These are phyloP conservation scores for Trametes villosa DNA, from an alignment of 768 basidiomycete genomes.

Conservation along the genomic window DNA sequence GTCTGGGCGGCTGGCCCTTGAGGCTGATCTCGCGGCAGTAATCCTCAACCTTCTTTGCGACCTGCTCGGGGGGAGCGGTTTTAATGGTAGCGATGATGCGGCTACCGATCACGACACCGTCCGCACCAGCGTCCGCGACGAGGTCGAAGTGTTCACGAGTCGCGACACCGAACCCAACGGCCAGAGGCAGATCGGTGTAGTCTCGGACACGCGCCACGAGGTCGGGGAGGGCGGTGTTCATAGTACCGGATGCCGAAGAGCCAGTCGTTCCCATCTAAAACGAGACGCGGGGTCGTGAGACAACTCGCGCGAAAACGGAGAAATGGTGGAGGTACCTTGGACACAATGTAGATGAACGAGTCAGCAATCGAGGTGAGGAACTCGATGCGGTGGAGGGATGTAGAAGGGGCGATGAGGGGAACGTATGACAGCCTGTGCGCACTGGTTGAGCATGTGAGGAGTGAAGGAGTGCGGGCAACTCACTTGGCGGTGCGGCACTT, in stretches of 20 bases:
- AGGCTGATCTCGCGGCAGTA: conserved; percentile 77
- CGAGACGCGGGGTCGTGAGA: neutral
- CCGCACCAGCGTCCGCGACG: conserved; percentile 87
- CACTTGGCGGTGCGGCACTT: conserved; percentile 84
- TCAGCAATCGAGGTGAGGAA: conserved; percentile 95
- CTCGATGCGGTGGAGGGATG: conserved; percentile 82
- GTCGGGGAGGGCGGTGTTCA: conserved; percentile 80
- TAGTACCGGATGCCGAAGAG: conserved; percentile 70
- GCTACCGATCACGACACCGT: conserved; percentile 94
- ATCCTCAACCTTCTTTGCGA: conserved; percentile 60
- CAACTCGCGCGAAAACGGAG: neutral
- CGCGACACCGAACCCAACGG: conserved; percentile 96
- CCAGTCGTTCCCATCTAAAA: conserved; percentile 97
- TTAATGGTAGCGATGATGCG: conserved; percentile 83
- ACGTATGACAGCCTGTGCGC: conserved; percentile 83
- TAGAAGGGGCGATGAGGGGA: conserved; percentile 94
- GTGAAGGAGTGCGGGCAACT: conserved; percentile 35
- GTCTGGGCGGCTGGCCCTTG: conserved; percentile 38
- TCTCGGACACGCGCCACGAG: conserved; percentile 84
- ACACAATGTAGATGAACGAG: conserved; percentile 98
- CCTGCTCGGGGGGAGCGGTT: conserved; percentile 51
- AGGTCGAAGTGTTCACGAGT: conserved; percentile 86
- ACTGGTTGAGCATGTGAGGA: neutral
- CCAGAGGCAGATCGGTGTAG: conserved; percentile 80
- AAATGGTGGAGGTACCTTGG: conserved; percentile 60